A percentile compares a stretch with the other conserved stretches of the same genome.
phyloP scores from a whole-genome alignment of 257 asterid species.

The Forsythia viridissima region DNA sequence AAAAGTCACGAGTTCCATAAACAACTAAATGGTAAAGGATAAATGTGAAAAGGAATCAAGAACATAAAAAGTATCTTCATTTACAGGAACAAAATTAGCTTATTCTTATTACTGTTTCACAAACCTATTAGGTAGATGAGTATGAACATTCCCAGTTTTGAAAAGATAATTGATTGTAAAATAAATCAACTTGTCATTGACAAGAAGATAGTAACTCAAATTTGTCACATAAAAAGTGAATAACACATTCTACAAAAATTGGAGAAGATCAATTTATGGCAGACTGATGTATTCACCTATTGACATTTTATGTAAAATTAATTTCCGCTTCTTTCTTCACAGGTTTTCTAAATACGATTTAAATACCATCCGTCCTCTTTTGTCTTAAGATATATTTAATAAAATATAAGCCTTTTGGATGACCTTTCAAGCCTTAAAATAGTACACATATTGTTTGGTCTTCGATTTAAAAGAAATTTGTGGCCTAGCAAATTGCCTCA shows the following conservation, averaged over 20 bases:
- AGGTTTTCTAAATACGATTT: background rate
- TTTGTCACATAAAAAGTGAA: background rate
- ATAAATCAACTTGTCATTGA: background rate
- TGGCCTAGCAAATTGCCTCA: background rate
- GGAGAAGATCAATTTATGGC: background rate
- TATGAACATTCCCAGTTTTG: background rate
- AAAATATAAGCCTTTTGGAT: background rate
- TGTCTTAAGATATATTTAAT: background rate
- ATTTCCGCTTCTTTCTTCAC: background rate
- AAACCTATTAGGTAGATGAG: background rate
- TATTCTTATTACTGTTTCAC: background rate
- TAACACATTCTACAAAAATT: background rate
- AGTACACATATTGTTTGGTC: background rate
- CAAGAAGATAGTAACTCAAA: background rate
- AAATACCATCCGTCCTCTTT: background rate
- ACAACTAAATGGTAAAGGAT: background rate
- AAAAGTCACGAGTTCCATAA: slow-evolving; percentile 17
- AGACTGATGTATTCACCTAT: background rate
- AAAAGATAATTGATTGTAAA: background rate
- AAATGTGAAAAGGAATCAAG: background rate
- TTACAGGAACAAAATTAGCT: background rate
- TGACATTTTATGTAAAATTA: background rate
- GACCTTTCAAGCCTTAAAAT: background rate
- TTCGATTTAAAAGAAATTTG: background rate
- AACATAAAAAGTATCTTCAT: background rate